These are phyloP conservation scores for Aspergillus neoniger DNA, from an alignment of 2,329 filamentous ascomycete genomes.

Conservation along the genomic window DNA sequence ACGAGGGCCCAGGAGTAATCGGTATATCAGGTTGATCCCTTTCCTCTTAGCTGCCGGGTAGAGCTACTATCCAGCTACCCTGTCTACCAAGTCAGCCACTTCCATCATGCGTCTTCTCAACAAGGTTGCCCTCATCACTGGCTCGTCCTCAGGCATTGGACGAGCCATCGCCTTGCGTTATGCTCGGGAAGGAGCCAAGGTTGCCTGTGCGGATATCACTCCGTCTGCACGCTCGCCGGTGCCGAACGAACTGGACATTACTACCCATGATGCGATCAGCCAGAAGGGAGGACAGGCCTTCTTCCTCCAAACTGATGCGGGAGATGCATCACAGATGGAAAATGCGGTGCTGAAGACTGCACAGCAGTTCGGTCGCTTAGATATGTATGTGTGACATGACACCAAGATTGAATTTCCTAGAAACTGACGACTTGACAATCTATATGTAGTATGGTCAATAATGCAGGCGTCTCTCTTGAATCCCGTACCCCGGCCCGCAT, in stretches of 20 bases:
- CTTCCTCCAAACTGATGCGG: conserved; percentile 51
- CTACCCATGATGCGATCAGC: conserved; percentile 45
- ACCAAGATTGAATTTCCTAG: not conserved
- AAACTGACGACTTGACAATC: not conserved
- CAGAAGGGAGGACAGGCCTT: conserved; percentile 39
- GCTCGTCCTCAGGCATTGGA: conserved; percentile 50
- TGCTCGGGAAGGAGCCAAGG: conserved; percentile 41
- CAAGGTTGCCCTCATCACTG: conserved; percentile 49
- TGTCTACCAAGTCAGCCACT: not conserved
- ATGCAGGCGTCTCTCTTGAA: conserved; percentile 53
- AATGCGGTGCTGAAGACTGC: conserved; percentile 40
- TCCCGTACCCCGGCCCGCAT: conserved; percentile 37
- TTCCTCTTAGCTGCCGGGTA: too few species aligned
- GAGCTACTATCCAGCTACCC: too few species aligned
- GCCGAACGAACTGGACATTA: conserved; percentile 33
- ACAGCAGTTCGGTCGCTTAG: conserved; percentile 42
- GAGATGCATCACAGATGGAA: conserved; percentile 39
- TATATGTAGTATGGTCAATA: conserved; percentile 48
- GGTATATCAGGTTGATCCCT: not conserved
- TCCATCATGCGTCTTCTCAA: conserved; percentile 25
- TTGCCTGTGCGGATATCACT: conserved; percentile 47
- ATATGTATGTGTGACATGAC: conserved; percentile 39
- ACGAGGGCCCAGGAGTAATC: not conserved
- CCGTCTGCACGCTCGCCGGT: conserved; percentile 10
- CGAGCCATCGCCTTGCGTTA: conserved; percentile 48